Percentiles rank a stretch among this genome's conserved stretches.
Evolutionary conservation across 106 monocot genomes (phyloP).

Genomic region (Dioscorea alata): DNA sequence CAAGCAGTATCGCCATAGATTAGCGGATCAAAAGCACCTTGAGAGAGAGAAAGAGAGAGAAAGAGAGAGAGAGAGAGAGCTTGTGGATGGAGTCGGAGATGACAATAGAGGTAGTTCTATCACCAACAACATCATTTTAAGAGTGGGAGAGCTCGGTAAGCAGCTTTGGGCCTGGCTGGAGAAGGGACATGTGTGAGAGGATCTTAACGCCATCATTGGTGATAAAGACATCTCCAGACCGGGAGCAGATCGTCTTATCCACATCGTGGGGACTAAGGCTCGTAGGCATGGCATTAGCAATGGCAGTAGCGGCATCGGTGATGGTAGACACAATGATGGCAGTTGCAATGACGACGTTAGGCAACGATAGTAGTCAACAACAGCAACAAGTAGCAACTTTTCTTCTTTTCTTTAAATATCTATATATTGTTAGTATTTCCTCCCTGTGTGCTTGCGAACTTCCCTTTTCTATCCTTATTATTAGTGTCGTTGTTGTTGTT

Average conservation of each 20-base stretch:
- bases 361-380: too few relatives aligned
- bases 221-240: constrained; percentile 74
- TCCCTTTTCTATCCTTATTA: too few relatives aligned
- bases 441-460: too few relatives aligned
- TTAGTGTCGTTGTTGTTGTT: too few relatives aligned
- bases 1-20: constrained; percentile 59
- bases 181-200: too few relatives aligned
- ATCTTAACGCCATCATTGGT: constrained; percentile 97
- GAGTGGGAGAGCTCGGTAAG: constrained; percentile 80
- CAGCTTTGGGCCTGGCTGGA: constrained; percentile 89
- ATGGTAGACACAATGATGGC: too few relatives aligned
- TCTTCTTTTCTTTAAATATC: too few relatives aligned
- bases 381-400: too few relatives aligned
- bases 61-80: too few relatives aligned
- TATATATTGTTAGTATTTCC: too few relatives aligned
- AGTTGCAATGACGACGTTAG: too few relatives aligned
- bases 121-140: constrained; percentile 79
- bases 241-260: constrained; percentile 95
- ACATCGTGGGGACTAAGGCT: constrained; percentile 75
- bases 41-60: constrained; percentile 36
- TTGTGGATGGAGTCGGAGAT: constrained; percentile 78
- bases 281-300: constrained; percentile 76
- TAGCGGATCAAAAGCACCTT: constrained; percentile 55
- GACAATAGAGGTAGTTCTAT: constrained; percentile 80
- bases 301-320: constrained; percentile 66